Base-by-base conservation (phyloP, 441 rosid genomes). In the Melastoma candidum region DNA sequence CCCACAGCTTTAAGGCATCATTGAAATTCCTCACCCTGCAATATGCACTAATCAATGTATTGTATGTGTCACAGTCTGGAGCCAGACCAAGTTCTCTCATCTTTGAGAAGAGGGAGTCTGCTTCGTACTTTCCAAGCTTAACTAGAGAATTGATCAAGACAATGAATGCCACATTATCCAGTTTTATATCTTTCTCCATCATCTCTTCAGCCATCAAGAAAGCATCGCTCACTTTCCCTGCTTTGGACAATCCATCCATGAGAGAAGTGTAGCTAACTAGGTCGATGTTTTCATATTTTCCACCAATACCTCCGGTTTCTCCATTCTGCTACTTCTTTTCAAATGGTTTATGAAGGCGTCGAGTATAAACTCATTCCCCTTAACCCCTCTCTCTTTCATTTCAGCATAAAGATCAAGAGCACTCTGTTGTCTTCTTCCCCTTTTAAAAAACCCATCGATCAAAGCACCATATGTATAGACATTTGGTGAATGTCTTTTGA, bases 211-310 rank as follows among this genome's bases (percentile, higher is more conserved):
- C 85, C 61, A 84, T 68, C 54, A 54, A 60, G 10, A 84, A 67
- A 54, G 95, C 99, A 72, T 74, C 78, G 3, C 80, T 75, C 57
- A 81, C 95, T 13, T 74, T 78, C 60, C 93, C 88, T 26, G 50
- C 80, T 77, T 81, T 93, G 67, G 89, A 86, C 70, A 83, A 78
- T 49, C 82, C 88, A 70, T 93, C 99, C 80, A 86, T 89, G 44
- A 85, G 62, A 69, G 97, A 86, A n/a, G 97, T 93, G 77, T 86
- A 93, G 73, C 83, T 93, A 58, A 89, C 78, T 49, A 25, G 77
- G 66, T 89, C 97, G 68, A 77, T 29, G 87, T 17, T 17, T 17
- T 17, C 22, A 17, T 17, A 63, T 74, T 78, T 68, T 69, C 54
- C 57, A 72, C 66, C 51, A 89, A 68, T 59, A 4, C 55, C 76